Base-by-base conservation (phyloP, 2,329 filamentous ascomycete genomes). In the Hypoxylon sp. region DNA sequence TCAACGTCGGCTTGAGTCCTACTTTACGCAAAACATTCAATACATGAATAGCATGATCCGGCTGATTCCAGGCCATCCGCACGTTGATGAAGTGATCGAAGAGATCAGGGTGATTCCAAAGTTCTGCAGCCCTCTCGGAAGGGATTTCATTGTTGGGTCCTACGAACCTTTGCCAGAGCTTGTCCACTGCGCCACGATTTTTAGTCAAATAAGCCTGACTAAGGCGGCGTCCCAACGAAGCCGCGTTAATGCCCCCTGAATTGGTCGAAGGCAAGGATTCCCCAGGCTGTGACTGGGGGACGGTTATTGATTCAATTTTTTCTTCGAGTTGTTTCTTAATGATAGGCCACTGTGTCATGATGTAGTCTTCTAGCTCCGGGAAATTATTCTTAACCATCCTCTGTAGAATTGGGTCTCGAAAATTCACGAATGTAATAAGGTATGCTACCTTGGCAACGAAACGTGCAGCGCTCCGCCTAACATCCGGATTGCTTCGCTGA, bases 1-100 rank as follows among this genome's bases (percentile, higher is more conserved):
- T 84, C 58, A 90, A 72, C 5, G 84, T 88, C 12, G 91, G 90
- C 60, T 80, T 76, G 29, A 90, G 74, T 0, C 85, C 87, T 54
- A 85, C 53, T 55, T 67, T 66, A 30, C 69, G 65, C 7, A 76
- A n/a, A 6, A 70, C 41, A 30, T 77, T 45, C 79, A 75, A 74
- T 14, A 64, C 72, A 1, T 19, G 21, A 27, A 77, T 61, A n/a
- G 73, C 75, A 46, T 73, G 69, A 5, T 74, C 69, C 5, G 75
- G 71, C 27, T 74, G 67, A 14, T 74, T 72, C 19, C 75, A 53
- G 4, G 68, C 58, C 73, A 76, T 74, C 41, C 71, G 71, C 9
- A 32, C 54, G n/a, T 73, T 65, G 59, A 78, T 72, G 45, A 77
- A 78, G 6, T 60, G 68, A 55, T 78, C 68, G 16, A 78, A 72